Conservation (phyloP, 306 rosid genomes). For the Elaeagnus macrophylla region DNA sequence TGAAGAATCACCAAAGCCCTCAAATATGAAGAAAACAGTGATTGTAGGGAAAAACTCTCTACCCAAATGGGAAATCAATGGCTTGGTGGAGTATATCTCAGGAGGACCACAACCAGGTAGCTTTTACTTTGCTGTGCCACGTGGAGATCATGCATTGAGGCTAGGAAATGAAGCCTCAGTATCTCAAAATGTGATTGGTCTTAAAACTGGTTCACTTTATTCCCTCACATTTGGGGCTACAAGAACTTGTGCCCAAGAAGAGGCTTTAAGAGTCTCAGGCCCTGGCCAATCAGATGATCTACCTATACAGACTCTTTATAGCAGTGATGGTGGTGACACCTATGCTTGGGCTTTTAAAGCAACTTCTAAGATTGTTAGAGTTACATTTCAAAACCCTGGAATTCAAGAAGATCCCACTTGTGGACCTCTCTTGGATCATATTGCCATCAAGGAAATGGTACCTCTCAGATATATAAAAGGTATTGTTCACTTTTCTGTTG, state of each 20-base stretch:
- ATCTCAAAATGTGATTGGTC: slow-evolving; percentile 26
- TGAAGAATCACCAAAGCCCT: slow-evolving; percentile 29
- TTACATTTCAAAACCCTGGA: slow-evolving; percentile 44
- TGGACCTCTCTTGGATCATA: slow-evolving; percentile 48
- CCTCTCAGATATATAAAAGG: slow-evolving; percentile 20
- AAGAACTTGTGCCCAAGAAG: slow-evolving; percentile 52
- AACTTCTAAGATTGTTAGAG: slow-evolving; percentile 10
- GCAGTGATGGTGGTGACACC: slow-evolving; percentile 39
- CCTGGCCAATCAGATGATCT: slow-evolving; percentile 24
- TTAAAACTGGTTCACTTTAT: slow-evolving; percentile 23
- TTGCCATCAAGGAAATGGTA: slow-evolving; percentile 38
- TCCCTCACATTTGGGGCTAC: slow-evolving; percentile 44
- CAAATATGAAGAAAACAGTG: slow-evolving; percentile 38
- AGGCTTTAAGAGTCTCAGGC: slow-evolving; percentile 20
- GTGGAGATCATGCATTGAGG: slow-evolving; percentile 40
- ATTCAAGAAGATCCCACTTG: slow-evolving; percentile 47
- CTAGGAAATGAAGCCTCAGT: slow-evolving; percentile 49
- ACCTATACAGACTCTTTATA: slow-evolving; percentile 37
- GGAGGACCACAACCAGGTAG: slow-evolving; percentile 61
- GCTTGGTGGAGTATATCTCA: slow-evolving; percentile 38
- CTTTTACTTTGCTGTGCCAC: slow-evolving; percentile 31
- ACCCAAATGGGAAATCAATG: slow-evolving; percentile 51
- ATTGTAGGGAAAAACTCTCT: slow-evolving; percentile 40
- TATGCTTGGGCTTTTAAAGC: slow-evolving; percentile 43
- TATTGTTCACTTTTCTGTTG: background rate